These are phyloP conservation scores for Takashimella tepidaria DNA, from an alignment of 1,284 basidiomycete genomes.

Conservation along the genomic window DNA sequence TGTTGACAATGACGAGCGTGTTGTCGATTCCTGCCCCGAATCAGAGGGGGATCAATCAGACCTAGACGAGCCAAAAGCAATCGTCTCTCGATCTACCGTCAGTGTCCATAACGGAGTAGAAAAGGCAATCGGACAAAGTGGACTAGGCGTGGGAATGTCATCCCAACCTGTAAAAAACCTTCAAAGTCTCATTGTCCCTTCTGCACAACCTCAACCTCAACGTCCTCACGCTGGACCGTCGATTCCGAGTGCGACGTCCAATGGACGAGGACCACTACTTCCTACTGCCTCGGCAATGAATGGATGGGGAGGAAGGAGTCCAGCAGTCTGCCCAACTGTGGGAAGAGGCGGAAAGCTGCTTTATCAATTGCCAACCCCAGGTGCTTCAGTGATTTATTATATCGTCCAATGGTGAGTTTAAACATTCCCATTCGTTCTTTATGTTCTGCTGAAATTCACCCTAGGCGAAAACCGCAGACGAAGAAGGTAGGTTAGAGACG, in stretches of 20 bases:
- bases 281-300: background rate
- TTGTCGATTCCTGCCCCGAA: conserved; percentile 18
- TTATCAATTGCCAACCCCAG: conserved; percentile 11
- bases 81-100: conserved; percentile 1
- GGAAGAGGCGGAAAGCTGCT: conserved; percentile 23
- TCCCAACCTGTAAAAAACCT: background rate
- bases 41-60: conserved; percentile 11
- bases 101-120: no score
- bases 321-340: background rate
- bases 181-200: background rate
- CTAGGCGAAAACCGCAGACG: conserved; percentile 45
- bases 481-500: conserved; percentile 35
- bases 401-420: conserved; percentile 44
- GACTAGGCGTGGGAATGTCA: no score
- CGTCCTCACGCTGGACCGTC: background rate
- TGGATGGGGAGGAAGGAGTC: background rate
- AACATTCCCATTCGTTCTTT: background rate
- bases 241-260: background rate
- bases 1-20: conserved; percentile 9
- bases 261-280: background rate
- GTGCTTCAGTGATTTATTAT: conserved; percentile 24
- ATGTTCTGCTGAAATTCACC: conserved; percentile 15
- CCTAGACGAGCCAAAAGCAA: conserved; percentile 12
- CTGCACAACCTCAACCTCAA: background rate
- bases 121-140: no score